Evolutionary conservation across 164 flowering plant genomes (phyloP).

Genomic region (Macadamia integrifolia): DNA sequence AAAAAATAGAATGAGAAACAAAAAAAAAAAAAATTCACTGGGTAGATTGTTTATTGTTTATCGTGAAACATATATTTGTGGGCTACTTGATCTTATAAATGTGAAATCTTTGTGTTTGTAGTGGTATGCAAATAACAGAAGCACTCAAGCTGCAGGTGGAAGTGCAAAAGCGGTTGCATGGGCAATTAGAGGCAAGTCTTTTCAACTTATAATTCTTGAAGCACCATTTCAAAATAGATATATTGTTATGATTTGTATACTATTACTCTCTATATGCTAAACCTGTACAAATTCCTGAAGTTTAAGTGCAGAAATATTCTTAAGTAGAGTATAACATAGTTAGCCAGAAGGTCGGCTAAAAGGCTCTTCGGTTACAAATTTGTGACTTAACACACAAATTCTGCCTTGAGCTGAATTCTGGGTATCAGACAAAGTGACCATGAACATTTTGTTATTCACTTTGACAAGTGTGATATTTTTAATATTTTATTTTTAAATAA

Average conservation of each 20-base stretch:
- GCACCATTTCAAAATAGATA: neutral
- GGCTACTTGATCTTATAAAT: no score
- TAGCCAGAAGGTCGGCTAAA: neutral
- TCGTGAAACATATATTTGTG: no score
- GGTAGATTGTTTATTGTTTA: no score
- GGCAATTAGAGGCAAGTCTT: constrained; percentile 77
- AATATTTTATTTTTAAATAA: no score
- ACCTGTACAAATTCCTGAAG: neutral
- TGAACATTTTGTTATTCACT: neutral
- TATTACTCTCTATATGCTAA: neutral
- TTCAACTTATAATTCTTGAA: neutral
- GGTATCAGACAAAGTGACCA: neutral
- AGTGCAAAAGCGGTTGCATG: constrained; percentile 88
- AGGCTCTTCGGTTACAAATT: no score
- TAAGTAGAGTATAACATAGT: neutral
- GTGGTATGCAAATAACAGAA: constrained; percentile 86
- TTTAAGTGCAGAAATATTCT: no score
- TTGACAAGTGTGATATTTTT: neutral
- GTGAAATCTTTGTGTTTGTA: constrained; percentile 20
- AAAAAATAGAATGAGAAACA: no score
- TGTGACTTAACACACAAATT: neutral
- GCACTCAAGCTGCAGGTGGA: constrained; percentile 94
- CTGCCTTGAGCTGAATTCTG: neutral
- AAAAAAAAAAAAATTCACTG: no score
- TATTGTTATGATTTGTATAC: neutral